phyloP scores from a whole-genome alignment of 2,329 filamentous ascomycete genomes.

The Orbilia oligospora region DNA sequence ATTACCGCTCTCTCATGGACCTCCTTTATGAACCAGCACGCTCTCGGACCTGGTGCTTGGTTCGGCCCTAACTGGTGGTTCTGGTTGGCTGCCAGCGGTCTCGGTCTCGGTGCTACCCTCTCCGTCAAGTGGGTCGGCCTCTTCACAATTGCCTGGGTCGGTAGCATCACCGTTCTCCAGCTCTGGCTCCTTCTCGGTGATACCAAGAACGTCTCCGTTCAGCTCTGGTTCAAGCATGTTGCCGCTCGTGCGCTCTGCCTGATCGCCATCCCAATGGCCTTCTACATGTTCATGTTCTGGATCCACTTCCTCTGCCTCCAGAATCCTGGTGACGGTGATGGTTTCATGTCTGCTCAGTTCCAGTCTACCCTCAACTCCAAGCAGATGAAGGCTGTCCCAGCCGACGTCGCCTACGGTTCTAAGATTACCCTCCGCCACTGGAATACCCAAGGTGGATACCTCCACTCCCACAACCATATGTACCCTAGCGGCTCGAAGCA shows the following conservation, averaged over 20 bases:
- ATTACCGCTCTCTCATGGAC: slow-evolving; percentile 91
- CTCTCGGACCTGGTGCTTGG: slow-evolving; percentile 88
- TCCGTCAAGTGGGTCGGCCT: slow-evolving; percentile 99
- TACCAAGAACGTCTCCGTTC: slow-evolving; percentile 82
- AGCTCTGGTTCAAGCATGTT: slow-evolving; percentile 87
- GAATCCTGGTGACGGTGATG: slow-evolving; percentile 96
- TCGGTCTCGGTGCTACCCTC: slow-evolving; percentile 88
- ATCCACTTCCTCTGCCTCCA: slow-evolving; percentile 94
- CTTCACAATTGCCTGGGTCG: slow-evolving; percentile 99
- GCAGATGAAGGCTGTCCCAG: slow-evolving; percentile 93
- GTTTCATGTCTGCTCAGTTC: slow-evolving; percentile 99
- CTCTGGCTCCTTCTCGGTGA: slow-evolving; percentile 96
- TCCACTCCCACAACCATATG: slow-evolving; percentile 97
- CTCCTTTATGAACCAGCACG: slow-evolving; percentile 96
- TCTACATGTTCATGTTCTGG: slow-evolving; percentile 97
- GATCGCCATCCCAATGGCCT: slow-evolving; percentile 86
- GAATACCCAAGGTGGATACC: slow-evolving; percentile 97
- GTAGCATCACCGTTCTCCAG: slow-evolving; percentile 88
- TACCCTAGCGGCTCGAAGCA: slow-evolving; percentile 98
- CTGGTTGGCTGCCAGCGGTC: slow-evolving; percentile 88
- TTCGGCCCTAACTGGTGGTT: slow-evolving; percentile 97
- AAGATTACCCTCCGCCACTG: slow-evolving; percentile 88
- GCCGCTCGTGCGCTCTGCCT: slow-evolving; percentile 91
- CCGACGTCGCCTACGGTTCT: slow-evolving; percentile 90
- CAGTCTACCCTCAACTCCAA: slow-evolving; percentile 97